phyloP scores from a whole-genome alignment of 768 basidiomycete species.

The Calocera cornea region DNA sequence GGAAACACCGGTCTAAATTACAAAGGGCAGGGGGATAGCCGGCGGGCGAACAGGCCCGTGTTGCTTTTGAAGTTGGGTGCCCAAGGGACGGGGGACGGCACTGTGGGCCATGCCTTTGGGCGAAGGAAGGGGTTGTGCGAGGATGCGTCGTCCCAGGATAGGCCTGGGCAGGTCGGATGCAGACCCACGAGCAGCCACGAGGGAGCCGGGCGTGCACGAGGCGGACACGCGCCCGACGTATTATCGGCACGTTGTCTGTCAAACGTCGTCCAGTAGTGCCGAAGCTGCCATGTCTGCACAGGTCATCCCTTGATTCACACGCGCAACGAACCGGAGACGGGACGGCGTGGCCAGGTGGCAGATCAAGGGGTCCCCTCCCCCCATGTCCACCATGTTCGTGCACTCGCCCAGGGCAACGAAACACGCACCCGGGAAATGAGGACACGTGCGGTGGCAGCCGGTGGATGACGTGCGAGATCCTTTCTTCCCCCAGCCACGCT shows the following conservation, averaged over 20 bases:
- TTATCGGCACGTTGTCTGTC: constrained; percentile 1
- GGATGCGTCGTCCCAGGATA: not conserved
- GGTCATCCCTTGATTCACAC: constrained; percentile 3
- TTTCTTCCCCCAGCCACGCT: not conserved
- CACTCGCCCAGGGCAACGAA: not conserved
- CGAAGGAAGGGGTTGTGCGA: not conserved
- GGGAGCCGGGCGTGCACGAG: not conserved
- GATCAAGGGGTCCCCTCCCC: no score
- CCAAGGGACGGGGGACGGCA: not conserved
- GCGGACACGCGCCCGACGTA: not conserved
- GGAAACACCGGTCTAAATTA: not conserved
- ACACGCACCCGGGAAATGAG: not conserved
- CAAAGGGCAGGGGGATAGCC: not conserved
- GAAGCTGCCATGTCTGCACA: no score
- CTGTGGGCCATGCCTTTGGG: not conserved
- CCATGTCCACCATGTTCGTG: no score
- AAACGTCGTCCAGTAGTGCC: no score
- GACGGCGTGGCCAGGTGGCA: not conserved
- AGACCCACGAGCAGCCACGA: constrained; percentile 5
- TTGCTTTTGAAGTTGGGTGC: not conserved
- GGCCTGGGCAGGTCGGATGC: not conserved
- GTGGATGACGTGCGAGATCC: constrained; percentile 3
- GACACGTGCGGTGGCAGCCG: constrained; percentile 4
- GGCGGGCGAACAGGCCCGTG: not conserved
- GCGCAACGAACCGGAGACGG: not conserved